Conservation (phyloP, 108 stramenopile genomes). For the Pseudonitzschia multiseries region DNA sequence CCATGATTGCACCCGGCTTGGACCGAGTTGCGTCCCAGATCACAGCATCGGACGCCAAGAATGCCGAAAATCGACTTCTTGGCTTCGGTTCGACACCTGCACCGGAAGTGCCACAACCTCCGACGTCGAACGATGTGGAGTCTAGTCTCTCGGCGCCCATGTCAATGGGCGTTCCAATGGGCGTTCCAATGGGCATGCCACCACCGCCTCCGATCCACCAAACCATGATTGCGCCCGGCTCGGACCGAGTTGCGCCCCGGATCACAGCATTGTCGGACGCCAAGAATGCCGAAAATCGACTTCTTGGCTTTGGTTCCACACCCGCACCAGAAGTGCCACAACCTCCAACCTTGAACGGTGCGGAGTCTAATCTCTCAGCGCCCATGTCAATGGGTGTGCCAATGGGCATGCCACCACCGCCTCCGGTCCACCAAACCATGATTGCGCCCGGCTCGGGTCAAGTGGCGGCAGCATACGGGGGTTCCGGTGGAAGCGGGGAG, state of each 20-base stretch:
- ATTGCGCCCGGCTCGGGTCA: slow-evolving; percentile 20
- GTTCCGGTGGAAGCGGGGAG: neutral
- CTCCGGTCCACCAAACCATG: slow-evolving; percentile 17
- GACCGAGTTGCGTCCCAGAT: slow-evolving; percentile 29
- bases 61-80: slow-evolving; percentile 18
- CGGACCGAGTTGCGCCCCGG: slow-evolving; percentile 25
- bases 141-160: neutral
- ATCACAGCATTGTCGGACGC: too few relatives aligned
- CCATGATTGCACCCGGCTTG: slow-evolving; percentile 21
- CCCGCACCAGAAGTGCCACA: neutral
- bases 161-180: neutral
- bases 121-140: neutral
- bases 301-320: slow-evolving; percentile 11
- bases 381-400: slow-evolving; percentile 3
- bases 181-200: slow-evolving; percentile 5
- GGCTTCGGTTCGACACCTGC: neutral
- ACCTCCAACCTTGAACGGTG: neutral
- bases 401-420: slow-evolving; percentile 8
- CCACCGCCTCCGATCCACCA: slow-evolving; percentile 11
- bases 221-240: slow-evolving; percentile 22
- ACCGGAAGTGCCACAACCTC: neutral
- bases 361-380: neutral
- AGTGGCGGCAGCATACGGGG: slow-evolving; percentile 30
- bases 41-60: slow-evolving; percentile 20
- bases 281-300: slow-evolving; percentile 12